These are phyloP conservation scores for Rhodotorula sp. DNA, from an alignment of 1,284 basidiomycete genomes.

Conservation along the genomic window DNA sequence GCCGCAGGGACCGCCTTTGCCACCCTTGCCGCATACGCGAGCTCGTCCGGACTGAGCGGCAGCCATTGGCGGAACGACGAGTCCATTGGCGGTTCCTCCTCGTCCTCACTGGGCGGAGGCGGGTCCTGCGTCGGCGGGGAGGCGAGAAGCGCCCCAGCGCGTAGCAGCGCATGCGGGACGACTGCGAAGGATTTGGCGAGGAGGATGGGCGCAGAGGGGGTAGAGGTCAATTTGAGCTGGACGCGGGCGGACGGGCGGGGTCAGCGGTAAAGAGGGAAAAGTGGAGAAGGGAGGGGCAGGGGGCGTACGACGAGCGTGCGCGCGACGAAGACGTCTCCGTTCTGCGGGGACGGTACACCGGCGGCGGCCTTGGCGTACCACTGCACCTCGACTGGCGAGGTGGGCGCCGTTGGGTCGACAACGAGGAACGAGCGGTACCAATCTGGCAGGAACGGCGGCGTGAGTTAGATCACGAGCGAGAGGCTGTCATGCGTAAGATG, in stretches of 20 bases:
- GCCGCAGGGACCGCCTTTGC: background rate
- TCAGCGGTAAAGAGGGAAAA: background rate
- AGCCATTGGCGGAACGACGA: background rate
- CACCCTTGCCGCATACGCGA: constrained; percentile 1
- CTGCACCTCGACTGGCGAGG: constrained; percentile 4
- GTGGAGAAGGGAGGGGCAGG: background rate
- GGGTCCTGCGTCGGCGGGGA: constrained; percentile 1
- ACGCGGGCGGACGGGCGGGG: background rate
- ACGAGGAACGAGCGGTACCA: constrained; percentile 6
- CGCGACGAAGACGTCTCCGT: constrained; percentile 1
- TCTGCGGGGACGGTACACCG: background rate
- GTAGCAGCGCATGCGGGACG: background rate
- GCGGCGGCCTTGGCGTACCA: constrained; percentile 12
- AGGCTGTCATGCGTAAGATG: background rate
- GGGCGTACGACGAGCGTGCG: background rate
- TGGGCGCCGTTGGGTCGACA: background rate
- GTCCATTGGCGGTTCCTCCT: background rate
- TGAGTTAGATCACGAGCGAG: background rate
- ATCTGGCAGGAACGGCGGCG: background rate
- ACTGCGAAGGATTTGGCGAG: constrained; percentile 7
- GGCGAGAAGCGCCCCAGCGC: background rate
- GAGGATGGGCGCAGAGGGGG: background rate
- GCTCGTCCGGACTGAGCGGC: background rate
- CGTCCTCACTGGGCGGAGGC: background rate
- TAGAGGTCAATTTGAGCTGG: constrained; percentile 5